Base-by-base conservation (phyloP, 768 basidiomycete genomes). In the Mycena haematopus region DNA sequence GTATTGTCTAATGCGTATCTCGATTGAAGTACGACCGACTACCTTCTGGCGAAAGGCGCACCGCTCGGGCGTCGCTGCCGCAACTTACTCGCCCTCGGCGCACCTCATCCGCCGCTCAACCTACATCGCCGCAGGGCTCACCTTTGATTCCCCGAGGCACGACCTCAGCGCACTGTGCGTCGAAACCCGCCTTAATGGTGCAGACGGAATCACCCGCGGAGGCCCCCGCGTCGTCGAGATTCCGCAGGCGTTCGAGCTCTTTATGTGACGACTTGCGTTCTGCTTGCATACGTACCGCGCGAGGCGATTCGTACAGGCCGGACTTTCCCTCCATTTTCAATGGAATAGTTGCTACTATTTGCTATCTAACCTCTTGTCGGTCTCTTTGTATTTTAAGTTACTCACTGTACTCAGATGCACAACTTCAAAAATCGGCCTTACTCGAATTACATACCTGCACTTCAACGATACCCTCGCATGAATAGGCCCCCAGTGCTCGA, bases 21-120 rank as follows among this genome's bases (percentile, higher is more conserved):
- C 50, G 62, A 42, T 19, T 42, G 15, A 63, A 92, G 91, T 91
- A 36, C 88, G 91, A n/a, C 91, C 91, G 0, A 90, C 85, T 8
- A 89, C 91, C 0, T 92, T 93, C 72, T 93, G 91, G 91, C 82
- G 89, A 33, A 87, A 86, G 65, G 91, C 88, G 1, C 82, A 77
- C 31, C 84, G 87, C 15, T 90, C 89, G 21, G 91, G 90, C 17
- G 89, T 92, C 1, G 81, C 88, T 49, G 83, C 80, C 5, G 83
- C 89, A 7, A 87, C 84, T 0, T 92, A 90, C 71, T 90, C 91
- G 7, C 91, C 91, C 0, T 83, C 89, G 0, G 84, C 84, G 0
- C 86, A 90, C 71, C 84, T 90, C 60, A 82, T 92, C 50, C 89
- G 92, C 40, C 86, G 91, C 6, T 87, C 89, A 6, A 91, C 91